These are phyloP conservation scores for Anthoceros angustus DNA, from an alignment of 225 moss, liverwort and hornwort genomes.

Conservation along the genomic window DNA sequence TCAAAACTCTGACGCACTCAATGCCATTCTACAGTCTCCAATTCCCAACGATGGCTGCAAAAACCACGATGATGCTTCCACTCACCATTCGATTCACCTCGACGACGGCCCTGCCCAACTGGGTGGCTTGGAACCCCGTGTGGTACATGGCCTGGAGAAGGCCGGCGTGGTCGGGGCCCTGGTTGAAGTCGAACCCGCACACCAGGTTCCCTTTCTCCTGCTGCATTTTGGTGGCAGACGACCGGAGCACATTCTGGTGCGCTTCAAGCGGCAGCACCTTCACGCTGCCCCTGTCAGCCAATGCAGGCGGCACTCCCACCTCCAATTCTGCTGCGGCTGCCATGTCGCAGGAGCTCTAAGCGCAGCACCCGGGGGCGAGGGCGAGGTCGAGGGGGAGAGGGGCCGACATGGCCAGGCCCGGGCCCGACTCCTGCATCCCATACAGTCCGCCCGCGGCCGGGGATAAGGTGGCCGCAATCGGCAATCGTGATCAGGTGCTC, in stretches of 20 bases:
- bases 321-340: too few species aligned
- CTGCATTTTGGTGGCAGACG: constrained; percentile 22
- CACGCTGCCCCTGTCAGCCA: too few species aligned
- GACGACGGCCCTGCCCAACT: constrained; percentile 59
- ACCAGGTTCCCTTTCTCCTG: constrained; percentile 19
- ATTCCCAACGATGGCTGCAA: too few species aligned
- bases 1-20: background rate
- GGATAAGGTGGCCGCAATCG: too few species aligned
- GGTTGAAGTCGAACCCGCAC: constrained; percentile 78
- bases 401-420: too few species aligned
- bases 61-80: background rate
- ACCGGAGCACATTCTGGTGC: constrained; percentile 18
- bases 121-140: constrained; percentile 84
- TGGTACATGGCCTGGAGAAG: constrained; percentile 39
- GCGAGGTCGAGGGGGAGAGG: too few species aligned
- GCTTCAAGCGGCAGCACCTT: constrained; percentile 13
- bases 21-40: background rate
- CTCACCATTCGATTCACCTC: constrained; percentile 80
- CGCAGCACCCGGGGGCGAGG: too few species aligned
- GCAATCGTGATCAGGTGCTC: too few species aligned
- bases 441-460: too few species aligned
- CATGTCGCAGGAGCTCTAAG: too few species aligned
- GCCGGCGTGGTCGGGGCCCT: constrained; percentile 45
- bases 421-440: too few species aligned
- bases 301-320: too few species aligned